Base-by-base conservation (phyloP, 2,329 filamentous ascomycete species). In the Colletotrichum sidae region DNA sequence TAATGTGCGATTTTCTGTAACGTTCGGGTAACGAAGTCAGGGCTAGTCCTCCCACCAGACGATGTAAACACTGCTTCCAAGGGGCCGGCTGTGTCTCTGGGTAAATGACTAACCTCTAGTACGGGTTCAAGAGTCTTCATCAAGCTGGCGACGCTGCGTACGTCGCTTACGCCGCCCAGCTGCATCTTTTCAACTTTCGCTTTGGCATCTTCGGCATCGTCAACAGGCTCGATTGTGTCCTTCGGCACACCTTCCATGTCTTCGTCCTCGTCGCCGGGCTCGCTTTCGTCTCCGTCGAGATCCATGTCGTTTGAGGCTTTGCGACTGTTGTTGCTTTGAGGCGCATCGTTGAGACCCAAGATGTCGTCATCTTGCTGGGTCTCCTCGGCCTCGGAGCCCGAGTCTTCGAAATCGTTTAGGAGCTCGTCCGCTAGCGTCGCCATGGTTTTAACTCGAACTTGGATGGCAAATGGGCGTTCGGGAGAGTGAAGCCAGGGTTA, bases 341-440 rank as follows among this genome's bases (percentile, higher is more conserved):
- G 74, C 37, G 80, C 77, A 55, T 80, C 78, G 45, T 83, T 77
- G 57, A 79, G 76, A 57, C 80, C 80, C 69, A 84, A 79, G 35
- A 79, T 74, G 38, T 73, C 76, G 67, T 83, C 81, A 55, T 85
- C 81, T 62, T 86, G 82, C 51, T 85, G 83, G 38, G 87, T 83
- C 41, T 88, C 87, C 67, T 90, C 90, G 42, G 86, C 88, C 72
- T 96, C 92, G 56, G 93, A 93, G 55, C 90, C 93, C 6, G 90
- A 92, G 74, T 96, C 93, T 72, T 94, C 93, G 69, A 97, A 96
- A 76, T 97, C 93, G 74, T 96, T 92, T 71, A 98, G 85, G 10
- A 99, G 87, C 77, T 98, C 95, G 74, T 98, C 94, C 68, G 93
- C 95, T 69, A 96, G 86, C 49, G 93, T 96, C 76, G 95, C 93